phyloP scores from a whole-genome alignment of 345 rosid genomes.

The Capsella bursapastoris region DNA sequence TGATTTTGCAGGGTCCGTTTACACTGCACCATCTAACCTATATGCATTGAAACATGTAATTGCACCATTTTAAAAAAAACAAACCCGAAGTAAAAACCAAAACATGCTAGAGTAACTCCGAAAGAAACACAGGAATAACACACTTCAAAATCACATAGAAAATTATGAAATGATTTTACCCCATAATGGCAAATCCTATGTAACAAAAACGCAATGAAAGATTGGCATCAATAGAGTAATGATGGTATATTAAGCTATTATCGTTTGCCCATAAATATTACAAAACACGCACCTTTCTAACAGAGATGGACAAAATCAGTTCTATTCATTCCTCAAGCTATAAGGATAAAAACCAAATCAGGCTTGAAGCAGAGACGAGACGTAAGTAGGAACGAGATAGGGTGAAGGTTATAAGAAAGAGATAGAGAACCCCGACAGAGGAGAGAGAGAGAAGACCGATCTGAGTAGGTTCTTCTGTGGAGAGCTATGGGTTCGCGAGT shows the following conservation, averaged over 20 bases:
- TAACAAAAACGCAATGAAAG: conserved; percentile 19
- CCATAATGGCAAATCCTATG: neutral
- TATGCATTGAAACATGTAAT: conserved; percentile 9
- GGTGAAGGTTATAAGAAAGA: neutral
- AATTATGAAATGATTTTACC: neutral
- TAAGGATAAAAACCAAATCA: neutral
- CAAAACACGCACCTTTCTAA: conserved; percentile 42
- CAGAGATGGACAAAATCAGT: conserved; percentile 32
- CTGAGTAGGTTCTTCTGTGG: conserved; percentile 41
- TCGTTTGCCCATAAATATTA: neutral
- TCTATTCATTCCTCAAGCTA: conserved; percentile 33
- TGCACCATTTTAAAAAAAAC: neutral
- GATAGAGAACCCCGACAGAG: conserved; percentile 25
- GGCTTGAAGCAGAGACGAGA: conserved; percentile 21
- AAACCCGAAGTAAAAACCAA: conserved; percentile 1
- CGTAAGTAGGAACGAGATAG: conserved; percentile 13
- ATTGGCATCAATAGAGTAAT: neutral
- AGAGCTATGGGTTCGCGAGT: conserved; percentile 20
- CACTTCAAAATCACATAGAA: conserved; percentile 2
- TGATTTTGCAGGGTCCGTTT: conserved; percentile 16
- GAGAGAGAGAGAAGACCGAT: conserved; percentile 38
- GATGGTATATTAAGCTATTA: conserved; percentile 5
- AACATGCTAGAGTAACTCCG: conserved; percentile 13
- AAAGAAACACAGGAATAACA: conserved; percentile 9
- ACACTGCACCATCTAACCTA: conserved; percentile 13